phyloP scores from a whole-genome alignment of 495 filamentous ascomycete genomes.

The Aspergillus leporis region DNA sequence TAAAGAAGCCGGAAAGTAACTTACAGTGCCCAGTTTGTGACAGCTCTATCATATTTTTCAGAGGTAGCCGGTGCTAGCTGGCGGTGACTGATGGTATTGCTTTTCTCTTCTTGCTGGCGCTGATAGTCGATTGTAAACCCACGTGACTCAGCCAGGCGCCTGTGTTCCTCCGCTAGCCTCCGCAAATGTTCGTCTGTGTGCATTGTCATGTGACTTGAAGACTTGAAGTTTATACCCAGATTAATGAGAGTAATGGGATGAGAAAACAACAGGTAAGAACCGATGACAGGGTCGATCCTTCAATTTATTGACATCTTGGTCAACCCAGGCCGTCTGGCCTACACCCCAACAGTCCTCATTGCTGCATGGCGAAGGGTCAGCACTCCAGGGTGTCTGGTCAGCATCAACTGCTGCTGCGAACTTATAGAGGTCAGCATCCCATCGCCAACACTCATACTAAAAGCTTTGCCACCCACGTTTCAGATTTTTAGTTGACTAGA shows the following conservation, averaged over 20 bases:
- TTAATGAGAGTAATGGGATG: neutral
- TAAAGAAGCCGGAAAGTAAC: neutral
- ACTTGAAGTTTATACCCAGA: neutral
- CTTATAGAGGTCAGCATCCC: neutral
- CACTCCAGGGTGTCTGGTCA: neutral
- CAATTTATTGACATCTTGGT: slow-evolving; percentile 5
- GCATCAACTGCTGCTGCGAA: neutral
- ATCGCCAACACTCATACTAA: neutral
- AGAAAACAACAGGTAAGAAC: neutral
- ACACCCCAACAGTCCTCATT: too few relatives aligned
- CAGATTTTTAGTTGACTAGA: neutral
- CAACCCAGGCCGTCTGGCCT: too few relatives aligned
- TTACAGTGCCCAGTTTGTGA: slow-evolving; percentile 11
- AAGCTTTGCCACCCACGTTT: neutral
- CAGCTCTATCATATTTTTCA: slow-evolving; percentile 20
- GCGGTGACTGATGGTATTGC: slow-evolving; percentile 17
- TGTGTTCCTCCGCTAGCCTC: slow-evolving; percentile 15
- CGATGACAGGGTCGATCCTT: too few relatives aligned
- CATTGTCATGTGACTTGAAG: slow-evolving; percentile 9
- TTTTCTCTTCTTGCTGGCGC: slow-evolving; percentile 16
- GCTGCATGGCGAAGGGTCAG: too few relatives aligned
- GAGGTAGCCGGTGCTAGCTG: slow-evolving; percentile 22
- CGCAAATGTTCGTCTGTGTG: neutral
- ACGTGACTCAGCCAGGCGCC: slow-evolving; percentile 21
- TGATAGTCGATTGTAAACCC: slow-evolving; percentile 24